Base-by-base conservation (phyloP, 106 monocot species). In the Hemerocallis citrina region DNA sequence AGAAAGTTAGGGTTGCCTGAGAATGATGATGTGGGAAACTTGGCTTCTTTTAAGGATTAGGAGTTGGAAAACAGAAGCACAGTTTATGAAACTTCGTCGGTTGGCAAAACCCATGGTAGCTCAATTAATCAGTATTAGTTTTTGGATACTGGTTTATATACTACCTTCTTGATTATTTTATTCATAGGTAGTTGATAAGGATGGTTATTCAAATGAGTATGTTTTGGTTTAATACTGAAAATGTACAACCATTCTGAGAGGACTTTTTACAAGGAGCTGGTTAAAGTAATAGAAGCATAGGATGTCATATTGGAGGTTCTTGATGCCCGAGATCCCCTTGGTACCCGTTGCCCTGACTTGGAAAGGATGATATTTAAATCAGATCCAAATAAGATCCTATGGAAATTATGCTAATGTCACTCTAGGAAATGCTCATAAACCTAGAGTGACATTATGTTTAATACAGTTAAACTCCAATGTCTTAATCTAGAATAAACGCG, bases 231-330 rank as follows among this genome's bases (percentile, higher is more conserved):
- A 35, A 70, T 33, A 30, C 6, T 40, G 2, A 12, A 65, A 50
- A 50, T 81, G 47, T n/a, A 1, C 77, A 91, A 91, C 60, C 87
- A 91, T 66, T 96, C 96, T 49, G 96, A 98, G 62, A 84, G 87
- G 43, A 46, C 96, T 44, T 98, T 98, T 70, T 91, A 79, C 66
- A 96, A 96, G 76, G 96, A 96, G 52, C 68, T 98, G 46, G 81
- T 77, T 9, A 98, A 98, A 70, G 96, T 98, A 5, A 80, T 98
- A 47, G 91, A 98, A 79, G 79, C 84, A 58, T 98, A 90, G 2
- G 96, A 98, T 88, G 91, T 98, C n/a, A 98, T 98, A 21, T 57
- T 98, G 67, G 96, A 98, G 78, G 96, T 98, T 66, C 77, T 98
- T 38, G 96, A 98, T 82, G 91, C 96, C 59, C 65, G 96, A 30